Evolutionary conservation across 768 basidiomycete species (phyloP), one percentile per base, ranked within the genome.

Genomic region (Cystofilobasidium bisporidii): DNA sequence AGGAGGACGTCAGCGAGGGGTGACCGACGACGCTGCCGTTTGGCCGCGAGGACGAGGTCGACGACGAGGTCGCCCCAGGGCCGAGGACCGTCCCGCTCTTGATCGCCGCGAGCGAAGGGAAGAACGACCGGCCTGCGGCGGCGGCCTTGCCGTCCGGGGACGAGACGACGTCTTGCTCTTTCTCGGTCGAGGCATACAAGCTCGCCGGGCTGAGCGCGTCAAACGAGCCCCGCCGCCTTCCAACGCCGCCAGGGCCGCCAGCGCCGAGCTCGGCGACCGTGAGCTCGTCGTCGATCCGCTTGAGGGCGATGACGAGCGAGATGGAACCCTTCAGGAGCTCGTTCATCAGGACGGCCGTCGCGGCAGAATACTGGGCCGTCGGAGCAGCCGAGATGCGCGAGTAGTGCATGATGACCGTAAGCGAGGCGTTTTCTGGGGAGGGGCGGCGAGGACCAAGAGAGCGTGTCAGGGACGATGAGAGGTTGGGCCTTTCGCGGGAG

Each of bases 351-450:
- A 98, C 93, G 59, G 93, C 93, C 9, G 89, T 85, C 17, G 91
- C 90, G n/a, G 94, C 88, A 41, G 89, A 93, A 77, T 97, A 98
- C 2, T 86, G 81, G 64, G 83, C 81, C 63, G 86, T 84, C 0
- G 88, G 83, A 2, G 88, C 81, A 14, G 63, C 63, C n/a, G 88
- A 86, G 62, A 89, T 86, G 71, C 92, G 85, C 45, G 94, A 96
- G 78, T 94, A 89, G 80, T 96, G 92, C 89, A 98, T 93, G 76
- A 97, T 87, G 76, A 98, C 84, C 40, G 91, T 88, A 65, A 98
- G 76, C 65, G 85, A 79, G 26, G 91, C 91, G 79, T 97, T 97
- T 80, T 98, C 53, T 56, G 53, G 17, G n/a, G 45, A 47, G 93
- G 61, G n/a, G 17, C 45, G 45, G 18, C 5, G 15, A 47, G n/a